Conservation (phyloP, 2,329 filamentous ascomycete genomes). For the Colletotrichum incanum region DNA sequence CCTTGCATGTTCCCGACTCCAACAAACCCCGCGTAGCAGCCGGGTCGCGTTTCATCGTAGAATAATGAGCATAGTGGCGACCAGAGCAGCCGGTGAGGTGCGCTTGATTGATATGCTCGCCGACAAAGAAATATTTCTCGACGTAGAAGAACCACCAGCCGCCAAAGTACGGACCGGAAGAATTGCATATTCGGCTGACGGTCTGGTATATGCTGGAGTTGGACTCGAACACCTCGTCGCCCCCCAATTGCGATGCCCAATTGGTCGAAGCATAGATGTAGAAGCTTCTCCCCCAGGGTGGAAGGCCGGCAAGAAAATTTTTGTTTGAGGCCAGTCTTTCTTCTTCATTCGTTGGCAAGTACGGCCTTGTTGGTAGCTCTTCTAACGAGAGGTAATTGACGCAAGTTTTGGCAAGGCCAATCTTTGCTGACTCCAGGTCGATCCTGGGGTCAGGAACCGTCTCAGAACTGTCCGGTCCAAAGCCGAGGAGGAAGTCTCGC, state of each 20-base stretch:
- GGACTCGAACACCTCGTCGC: neutral
- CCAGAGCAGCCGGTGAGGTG: neutral
- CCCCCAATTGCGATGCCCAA: constrained; percentile 13
- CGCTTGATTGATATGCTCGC: neutral
- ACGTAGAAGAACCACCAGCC: constrained; percentile 19
- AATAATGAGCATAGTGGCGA: constrained; percentile 1
- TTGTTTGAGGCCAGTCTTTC: neutral
- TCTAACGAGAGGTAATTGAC: constrained; percentile 24
- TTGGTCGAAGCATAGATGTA: constrained; percentile 3
- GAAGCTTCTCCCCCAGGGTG: neutral
- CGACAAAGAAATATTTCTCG: neutral
- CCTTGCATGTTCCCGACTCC: neutral
- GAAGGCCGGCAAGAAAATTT: neutral
- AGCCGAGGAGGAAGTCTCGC: constrained; percentile 23
- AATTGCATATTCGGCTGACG: constrained; percentile 16
- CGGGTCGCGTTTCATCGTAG: neutral
- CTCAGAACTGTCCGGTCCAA: neutral
- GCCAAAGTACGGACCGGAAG: neutral
- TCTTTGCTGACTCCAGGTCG: neutral
- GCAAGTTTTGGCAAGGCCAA: neutral
- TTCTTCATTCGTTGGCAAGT: neutral
- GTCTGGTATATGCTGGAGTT: neutral
- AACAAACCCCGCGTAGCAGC: neutral
- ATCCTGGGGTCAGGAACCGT: neutral
- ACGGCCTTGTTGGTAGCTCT: neutral